A percentile compares a stretch with the other conserved stretches of the same genome.
Evolutionary conservation across 2,329 filamentous ascomycete species (phyloP).

Genomic region (Pyrenochaeta sp.): DNA sequence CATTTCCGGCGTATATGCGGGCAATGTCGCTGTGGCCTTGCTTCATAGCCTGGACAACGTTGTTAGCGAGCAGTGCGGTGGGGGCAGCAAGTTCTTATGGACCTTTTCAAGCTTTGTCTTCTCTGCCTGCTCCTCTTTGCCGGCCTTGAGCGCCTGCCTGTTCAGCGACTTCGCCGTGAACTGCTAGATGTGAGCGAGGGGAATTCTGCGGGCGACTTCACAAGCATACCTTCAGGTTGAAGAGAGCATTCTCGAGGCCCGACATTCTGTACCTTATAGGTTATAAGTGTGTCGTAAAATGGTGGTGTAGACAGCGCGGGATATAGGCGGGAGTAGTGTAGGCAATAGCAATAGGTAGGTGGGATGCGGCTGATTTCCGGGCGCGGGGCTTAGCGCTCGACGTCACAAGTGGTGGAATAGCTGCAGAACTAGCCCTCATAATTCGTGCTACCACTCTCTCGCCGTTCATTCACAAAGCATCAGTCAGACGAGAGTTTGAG

Average conservation of each 20-base stretch:
- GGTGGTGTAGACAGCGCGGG: constrained; percentile 18
- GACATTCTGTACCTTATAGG: constrained; percentile 56
- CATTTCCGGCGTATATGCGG: constrained; percentile 70
- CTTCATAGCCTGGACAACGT: constrained; percentile 62
- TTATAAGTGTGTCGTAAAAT: constrained; percentile 13
- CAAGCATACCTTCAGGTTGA: constrained; percentile 65
- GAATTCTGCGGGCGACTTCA: constrained; percentile 1
- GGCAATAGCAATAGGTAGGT: constrained; percentile 10
- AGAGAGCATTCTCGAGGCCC: constrained; percentile 68
- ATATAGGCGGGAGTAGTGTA: constrained; percentile 18
- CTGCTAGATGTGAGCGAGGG: constrained; percentile 48
- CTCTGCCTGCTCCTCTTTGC: constrained; percentile 68
- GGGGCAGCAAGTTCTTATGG: neutral
- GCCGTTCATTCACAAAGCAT: constrained; percentile 13
- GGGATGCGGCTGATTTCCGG: constrained; percentile 38
- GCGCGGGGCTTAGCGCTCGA: constrained; percentile 35
- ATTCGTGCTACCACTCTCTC: neutral
- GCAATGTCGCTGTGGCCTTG: constrained; percentile 68
- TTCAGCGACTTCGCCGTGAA: constrained; percentile 71
- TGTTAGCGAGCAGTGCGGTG: neutral
- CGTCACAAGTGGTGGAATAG: constrained; percentile 24
- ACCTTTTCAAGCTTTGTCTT: constrained; percentile 70
- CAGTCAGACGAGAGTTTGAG: neutral
- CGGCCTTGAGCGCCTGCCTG: constrained; percentile 67
- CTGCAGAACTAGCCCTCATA: neutral